Evolutionary conservation across 208 protist species (phyloP).

Genomic region (Crithidia bombi): DNA sequence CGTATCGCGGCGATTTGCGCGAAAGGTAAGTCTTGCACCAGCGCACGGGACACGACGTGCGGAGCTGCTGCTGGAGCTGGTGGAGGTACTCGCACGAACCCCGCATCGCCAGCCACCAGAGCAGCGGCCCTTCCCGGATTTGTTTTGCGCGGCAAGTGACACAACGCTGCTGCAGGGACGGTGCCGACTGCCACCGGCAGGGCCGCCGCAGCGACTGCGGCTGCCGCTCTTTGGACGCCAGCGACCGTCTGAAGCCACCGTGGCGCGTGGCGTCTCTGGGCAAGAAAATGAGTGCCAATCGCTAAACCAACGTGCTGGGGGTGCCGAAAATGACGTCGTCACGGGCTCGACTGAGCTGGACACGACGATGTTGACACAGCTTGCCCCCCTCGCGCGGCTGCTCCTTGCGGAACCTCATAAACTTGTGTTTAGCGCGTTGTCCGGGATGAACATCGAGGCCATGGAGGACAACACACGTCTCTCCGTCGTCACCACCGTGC

Average conservation of each 20-base stretch:
- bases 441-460: constrained; percentile 63
- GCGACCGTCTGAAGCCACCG: background rate
- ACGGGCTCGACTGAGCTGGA: constrained; percentile 7
- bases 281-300: background rate
- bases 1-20: constrained; percentile 41
- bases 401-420: constrained; percentile 72
- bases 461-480: constrained; percentile 67
- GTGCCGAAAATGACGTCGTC: constrained; percentile 23
- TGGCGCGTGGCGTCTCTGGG: background rate
- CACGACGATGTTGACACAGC: constrained; percentile 26
- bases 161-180: constrained; percentile 41
- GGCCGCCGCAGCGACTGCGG: constrained; percentile 40
- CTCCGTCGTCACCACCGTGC: constrained; percentile 72
- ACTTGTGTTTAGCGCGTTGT: constrained; percentile 71
- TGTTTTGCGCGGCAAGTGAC: constrained; percentile 46
- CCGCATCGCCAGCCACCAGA: constrained; percentile 60
- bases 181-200: constrained; percentile 40
- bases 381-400: constrained; percentile 41
- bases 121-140: constrained; percentile 52
- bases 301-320: background rate
- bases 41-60: background rate
- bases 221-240: constrained; percentile 27
- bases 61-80: constrained; percentile 42
- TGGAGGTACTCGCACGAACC: constrained; percentile 36
- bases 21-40: constrained; percentile 27